A percentile compares a stretch with the other conserved stretches of the same genome.
Evolutionary conservation across 305 asterid genomes (phyloP).

Genomic region (Fraxinus paxiana): DNA sequence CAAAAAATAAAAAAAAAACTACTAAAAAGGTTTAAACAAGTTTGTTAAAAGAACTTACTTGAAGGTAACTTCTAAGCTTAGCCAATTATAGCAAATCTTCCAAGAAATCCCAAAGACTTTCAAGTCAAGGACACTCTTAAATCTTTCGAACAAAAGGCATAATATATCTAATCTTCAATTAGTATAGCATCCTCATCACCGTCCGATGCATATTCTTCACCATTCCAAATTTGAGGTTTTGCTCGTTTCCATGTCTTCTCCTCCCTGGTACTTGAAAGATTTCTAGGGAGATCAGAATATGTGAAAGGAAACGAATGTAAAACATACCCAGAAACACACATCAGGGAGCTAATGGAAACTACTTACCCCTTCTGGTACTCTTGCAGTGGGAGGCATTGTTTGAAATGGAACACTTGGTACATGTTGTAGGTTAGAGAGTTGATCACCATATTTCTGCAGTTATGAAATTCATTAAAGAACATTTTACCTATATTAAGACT

Average conservation of each 20-base stretch:
- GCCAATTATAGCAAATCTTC: background rate
- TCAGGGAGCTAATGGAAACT: background rate
- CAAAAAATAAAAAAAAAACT: background rate
- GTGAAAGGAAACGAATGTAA: background rate
- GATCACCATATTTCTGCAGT: slow-evolving; percentile 61
- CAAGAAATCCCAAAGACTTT: background rate
- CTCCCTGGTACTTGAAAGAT: background rate
- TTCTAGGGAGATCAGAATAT: too few species aligned
- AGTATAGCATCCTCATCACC: slow-evolving; percentile 29
- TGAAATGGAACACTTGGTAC: slow-evolving; percentile 82
- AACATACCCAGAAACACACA: background rate
- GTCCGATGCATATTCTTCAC: slow-evolving; percentile 47
- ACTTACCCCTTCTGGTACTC: slow-evolving; percentile 69
- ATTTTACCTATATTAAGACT: background rate
- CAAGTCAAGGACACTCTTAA: background rate
- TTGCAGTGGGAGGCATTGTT: slow-evolving; percentile 52
- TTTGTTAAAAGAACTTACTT: background rate
- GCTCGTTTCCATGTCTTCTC: slow-evolving; percentile 59
- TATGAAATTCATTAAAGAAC: slow-evolving; percentile 20
- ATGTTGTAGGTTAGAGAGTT: slow-evolving; percentile 63
- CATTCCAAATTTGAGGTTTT: slow-evolving; percentile 77
- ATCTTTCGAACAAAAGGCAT: background rate
- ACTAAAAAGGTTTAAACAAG: background rate
- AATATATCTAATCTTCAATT: background rate
- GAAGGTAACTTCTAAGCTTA: background rate